Conservation (phyloP, 129 eudicot genomes). For the Lactuca saligna region DNA sequence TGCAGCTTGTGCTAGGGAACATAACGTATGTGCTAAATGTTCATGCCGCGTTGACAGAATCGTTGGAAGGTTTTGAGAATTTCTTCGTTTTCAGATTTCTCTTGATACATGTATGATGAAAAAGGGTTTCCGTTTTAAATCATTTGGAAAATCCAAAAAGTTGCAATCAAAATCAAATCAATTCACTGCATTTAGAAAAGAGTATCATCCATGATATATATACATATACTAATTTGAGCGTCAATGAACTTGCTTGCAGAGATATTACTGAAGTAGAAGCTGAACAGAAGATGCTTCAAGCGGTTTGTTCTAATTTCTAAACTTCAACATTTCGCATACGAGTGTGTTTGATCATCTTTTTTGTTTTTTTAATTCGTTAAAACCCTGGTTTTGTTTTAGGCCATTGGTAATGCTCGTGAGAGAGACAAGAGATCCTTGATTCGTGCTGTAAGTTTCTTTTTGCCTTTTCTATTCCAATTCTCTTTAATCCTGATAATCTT, state of each 20-base stretch:
- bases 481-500: neutral
- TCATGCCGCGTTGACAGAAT: slow-evolving; percentile 64
- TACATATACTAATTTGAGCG: neutral
- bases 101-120: no score
- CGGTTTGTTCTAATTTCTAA: slow-evolving; percentile 44
- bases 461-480: neutral
- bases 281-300: slow-evolving; percentile 87
- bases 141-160: no score
- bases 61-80: slow-evolving; percentile 71
- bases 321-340: neutral
- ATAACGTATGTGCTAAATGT: slow-evolving; percentile 87
- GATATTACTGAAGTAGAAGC: slow-evolving; percentile 85
- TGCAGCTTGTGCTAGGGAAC: slow-evolving; percentile 94
- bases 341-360: neutral
- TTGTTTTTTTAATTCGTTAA: neutral
- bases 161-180: no score
- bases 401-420: slow-evolving; percentile 91
- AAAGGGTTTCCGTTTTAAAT: no score
- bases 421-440: slow-evolving; percentile 87
- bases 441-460: slow-evolving; percentile 66
- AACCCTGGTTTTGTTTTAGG: slow-evolving; percentile 41
- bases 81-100: neutral
- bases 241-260: slow-evolving; percentile 39
- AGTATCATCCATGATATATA: neutral
- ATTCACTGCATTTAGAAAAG: neutral